A percentile compares a stretch with the other conserved stretches of the same genome.
Evolutionary conservation across 2,329 filamentous ascomycete species (phyloP).

Genomic region (Arthrobotrys iridis): DNA sequence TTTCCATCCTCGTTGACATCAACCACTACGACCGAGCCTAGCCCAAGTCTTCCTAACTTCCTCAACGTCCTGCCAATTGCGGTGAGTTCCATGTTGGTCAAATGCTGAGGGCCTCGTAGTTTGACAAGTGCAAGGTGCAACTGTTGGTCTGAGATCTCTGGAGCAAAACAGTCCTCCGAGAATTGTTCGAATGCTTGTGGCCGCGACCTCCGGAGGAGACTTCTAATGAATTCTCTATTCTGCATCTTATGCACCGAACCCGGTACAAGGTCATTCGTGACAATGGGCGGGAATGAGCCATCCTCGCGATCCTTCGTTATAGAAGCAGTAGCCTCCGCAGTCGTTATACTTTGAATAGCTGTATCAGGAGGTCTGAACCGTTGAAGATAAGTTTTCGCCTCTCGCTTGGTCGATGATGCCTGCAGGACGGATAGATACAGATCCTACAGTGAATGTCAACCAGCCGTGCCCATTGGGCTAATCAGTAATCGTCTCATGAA

Average conservation of each 20-base stretch:
- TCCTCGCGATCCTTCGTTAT: slow-evolving; percentile 58
- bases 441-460: slow-evolving; percentile 67
- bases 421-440: slow-evolving; percentile 87
- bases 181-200: slow-evolving; percentile 58
- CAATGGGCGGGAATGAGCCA: slow-evolving; percentile 67
- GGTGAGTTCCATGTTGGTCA: slow-evolving; percentile 75
- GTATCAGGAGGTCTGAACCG: slow-evolving; percentile 72
- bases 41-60: slow-evolving; percentile 82
- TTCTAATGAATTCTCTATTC: slow-evolving; percentile 70
- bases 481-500: neutral
- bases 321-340: slow-evolving; percentile 27
- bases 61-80: slow-evolving; percentile 85
- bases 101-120: slow-evolving; percentile 69
- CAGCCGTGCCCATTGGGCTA: neutral
- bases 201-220: slow-evolving; percentile 60
- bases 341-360: neutral
- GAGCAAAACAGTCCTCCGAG: slow-evolving; percentile 58
- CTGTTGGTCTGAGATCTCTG: slow-evolving; percentile 58
- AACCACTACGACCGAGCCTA: slow-evolving; percentile 82
- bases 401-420: slow-evolving; percentile 88
- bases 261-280: slow-evolving; percentile 70
- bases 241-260: slow-evolving; percentile 68
- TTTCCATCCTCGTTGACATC: slow-evolving; percentile 67
- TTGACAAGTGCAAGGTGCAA: slow-evolving; percentile 87
- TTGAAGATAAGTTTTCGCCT: slow-evolving; percentile 89